A percentile compares a stretch with the other conserved stretches of the same genome.
phyloP scores from a whole-genome alignment of 1,139 yeast species.

The Scheffersomyces quercinus region DNA sequence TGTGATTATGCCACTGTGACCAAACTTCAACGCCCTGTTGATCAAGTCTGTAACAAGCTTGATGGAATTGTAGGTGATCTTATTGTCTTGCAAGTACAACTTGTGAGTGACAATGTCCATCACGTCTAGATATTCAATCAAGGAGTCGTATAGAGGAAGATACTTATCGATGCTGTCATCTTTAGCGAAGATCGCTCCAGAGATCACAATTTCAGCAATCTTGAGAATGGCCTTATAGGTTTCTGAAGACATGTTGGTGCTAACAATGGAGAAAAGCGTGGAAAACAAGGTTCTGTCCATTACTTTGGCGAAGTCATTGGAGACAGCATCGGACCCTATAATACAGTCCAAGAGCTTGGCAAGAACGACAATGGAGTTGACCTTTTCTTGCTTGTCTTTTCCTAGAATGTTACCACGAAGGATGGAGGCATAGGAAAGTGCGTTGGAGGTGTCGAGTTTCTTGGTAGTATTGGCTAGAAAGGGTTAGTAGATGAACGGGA shows the following conservation, averaged over 20 bases:
- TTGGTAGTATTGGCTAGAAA: constrained; percentile 25
- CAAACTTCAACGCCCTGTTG: constrained; percentile 40
- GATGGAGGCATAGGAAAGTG: constrained; percentile 36
- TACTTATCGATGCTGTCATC: constrained; percentile 36
- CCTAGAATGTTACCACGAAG: constrained; percentile 45
- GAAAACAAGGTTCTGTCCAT: constrained; percentile 46
- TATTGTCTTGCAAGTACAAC: constrained; percentile 44
- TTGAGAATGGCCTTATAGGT: constrained; percentile 52
- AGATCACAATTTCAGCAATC: constrained; percentile 43
- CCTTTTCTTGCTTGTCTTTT: constrained; percentile 52
- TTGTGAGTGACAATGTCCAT: constrained; percentile 44
- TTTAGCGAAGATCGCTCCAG: constrained; percentile 45
- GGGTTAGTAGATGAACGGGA: constrained; percentile 9
- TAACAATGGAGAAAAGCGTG: constrained; percentile 45
- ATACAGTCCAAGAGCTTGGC: constrained; percentile 53
- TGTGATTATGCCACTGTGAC: constrained; percentile 42
- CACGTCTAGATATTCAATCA: constrained; percentile 43
- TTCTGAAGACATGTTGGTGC: constrained; percentile 48
- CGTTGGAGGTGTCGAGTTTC: constrained; percentile 37
- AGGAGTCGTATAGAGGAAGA: constrained; percentile 42
- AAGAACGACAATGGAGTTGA: constrained; percentile 53
- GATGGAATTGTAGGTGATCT: constrained; percentile 45
- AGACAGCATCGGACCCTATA: constrained; percentile 38
- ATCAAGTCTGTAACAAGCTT: constrained; percentile 50
- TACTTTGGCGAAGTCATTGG: constrained; percentile 37